Conservation (phyloP, 345 rosid species). For the Toxicodendron radicans region DNA sequence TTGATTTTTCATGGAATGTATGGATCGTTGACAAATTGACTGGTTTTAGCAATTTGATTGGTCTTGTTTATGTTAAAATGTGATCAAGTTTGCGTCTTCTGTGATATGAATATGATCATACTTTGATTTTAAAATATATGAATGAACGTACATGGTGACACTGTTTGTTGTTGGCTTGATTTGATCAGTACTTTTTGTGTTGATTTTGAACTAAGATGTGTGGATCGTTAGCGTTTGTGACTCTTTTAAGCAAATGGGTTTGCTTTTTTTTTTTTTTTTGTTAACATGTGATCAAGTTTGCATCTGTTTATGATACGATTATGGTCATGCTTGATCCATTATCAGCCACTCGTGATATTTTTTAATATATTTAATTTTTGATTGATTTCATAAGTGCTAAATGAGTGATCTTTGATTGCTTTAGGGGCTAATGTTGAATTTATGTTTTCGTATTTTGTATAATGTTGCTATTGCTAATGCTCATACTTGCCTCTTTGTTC, state of each 20-base stretch:
- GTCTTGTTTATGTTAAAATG: too few relatives aligned
- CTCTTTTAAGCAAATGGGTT: not conserved
- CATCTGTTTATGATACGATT: not conserved
- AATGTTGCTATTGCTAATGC: not conserved
- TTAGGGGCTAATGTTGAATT: not conserved
- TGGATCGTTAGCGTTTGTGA: not conserved
- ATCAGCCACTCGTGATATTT: not conserved
- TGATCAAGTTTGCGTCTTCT: too few relatives aligned
- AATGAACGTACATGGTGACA: not conserved
- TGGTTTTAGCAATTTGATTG: too few relatives aligned
- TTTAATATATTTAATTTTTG: not conserved
- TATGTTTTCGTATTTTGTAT: not conserved
- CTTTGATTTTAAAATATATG: not conserved
- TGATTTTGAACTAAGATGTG: not conserved
- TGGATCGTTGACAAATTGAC: not conserved
- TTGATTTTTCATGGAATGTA: not conserved
- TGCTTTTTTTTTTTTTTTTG: not conserved
- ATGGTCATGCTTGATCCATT: constrained; percentile 1
- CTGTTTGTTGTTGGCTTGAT: not conserved
- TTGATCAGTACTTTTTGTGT: not conserved
- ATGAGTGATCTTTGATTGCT: not conserved
- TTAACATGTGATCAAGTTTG: not conserved
- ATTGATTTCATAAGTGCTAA: not conserved
- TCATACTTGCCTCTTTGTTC: not conserved
- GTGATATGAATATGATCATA: too few relatives aligned